phyloP scores from a whole-genome alignment of 257 asterid species.

The Solanum appendiculatum region DNA sequence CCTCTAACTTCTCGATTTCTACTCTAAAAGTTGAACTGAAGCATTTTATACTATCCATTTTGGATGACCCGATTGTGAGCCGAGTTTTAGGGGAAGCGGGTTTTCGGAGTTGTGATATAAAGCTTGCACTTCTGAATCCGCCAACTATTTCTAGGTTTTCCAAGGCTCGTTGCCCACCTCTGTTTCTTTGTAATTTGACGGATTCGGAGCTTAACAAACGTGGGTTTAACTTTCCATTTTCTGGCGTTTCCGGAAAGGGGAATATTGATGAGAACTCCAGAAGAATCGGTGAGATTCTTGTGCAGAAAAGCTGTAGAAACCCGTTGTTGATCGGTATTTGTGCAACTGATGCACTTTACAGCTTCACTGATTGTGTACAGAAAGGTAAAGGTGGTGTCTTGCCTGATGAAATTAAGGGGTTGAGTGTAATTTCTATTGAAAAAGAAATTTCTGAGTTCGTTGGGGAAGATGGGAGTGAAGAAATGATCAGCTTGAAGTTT shows the following conservation, averaged over 20 bases:
- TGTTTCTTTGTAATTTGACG: constrained; percentile 30
- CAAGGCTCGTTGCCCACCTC: constrained; percentile 41
- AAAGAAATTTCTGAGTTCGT: constrained; percentile 44
- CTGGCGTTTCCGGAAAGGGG: constrained; percentile 22
- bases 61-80: constrained; percentile 93
- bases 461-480: constrained; percentile 28
- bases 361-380: constrained; percentile 35
- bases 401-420: constrained; percentile 45
- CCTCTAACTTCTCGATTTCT: constrained; percentile 36
- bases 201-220: constrained; percentile 39
- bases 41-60: constrained; percentile 66
- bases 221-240: constrained; percentile 44
- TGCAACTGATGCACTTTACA: constrained; percentile 46
- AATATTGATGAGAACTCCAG: constrained; percentile 43
- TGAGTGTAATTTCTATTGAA: constrained; percentile 37
- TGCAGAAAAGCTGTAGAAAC: constrained; percentile 33
- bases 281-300: constrained; percentile 54
- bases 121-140: constrained; percentile 65
- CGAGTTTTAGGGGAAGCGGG: constrained; percentile 92
- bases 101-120: constrained; percentile 66
- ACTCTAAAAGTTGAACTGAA: constrained; percentile 73
- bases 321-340: constrained; percentile 66
- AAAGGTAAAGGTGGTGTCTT: constrained; percentile 41
- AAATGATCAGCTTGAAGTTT: constrained; percentile 34
- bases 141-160: constrained; percentile 42